Evolutionary conservation across 2,329 filamentous ascomycete species (phyloP).

Genomic region (Botrytis elliptica): DNA sequence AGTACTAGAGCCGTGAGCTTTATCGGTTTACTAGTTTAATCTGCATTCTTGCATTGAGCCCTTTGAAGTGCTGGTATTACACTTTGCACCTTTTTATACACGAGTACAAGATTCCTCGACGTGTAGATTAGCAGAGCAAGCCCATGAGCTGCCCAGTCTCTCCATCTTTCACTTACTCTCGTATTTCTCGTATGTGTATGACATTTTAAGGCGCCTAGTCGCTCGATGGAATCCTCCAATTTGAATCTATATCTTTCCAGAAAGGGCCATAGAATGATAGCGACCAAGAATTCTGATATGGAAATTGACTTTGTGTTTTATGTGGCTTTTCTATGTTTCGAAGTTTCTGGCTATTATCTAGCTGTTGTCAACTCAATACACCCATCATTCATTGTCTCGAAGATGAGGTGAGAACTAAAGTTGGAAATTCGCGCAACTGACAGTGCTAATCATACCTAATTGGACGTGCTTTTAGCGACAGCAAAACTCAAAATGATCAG

Average conservation of each 20-base stretch:
- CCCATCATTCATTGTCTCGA: rapidly evolving
- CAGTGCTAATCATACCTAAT: background rate
- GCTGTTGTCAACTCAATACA: rapidly evolving
- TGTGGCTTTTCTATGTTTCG: background rate
- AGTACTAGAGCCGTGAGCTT: background rate
- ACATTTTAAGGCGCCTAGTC: background rate
- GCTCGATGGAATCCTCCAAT: background rate
- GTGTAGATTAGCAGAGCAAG: background rate
- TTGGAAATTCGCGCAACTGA: background rate
- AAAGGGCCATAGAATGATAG: background rate
- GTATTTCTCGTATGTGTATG: background rate
- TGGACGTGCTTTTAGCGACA: background rate
- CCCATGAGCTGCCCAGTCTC: rapidly evolving
- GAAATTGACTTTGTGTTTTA: background rate
- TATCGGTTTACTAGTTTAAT: background rate
- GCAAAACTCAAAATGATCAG: background rate
- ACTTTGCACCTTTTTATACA: background rate
- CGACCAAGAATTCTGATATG: background rate
- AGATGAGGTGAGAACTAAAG: background rate
- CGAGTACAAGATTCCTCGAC: background rate
- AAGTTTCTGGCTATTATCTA: background rate
- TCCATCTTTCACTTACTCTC: rapidly evolving
- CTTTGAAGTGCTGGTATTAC: background rate
- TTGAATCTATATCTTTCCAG: background rate
- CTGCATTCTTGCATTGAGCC: background rate